phyloP scores from a whole-genome alignment of 2,329 filamentous ascomycete species.

The Rhynchosporium secalis region DNA sequence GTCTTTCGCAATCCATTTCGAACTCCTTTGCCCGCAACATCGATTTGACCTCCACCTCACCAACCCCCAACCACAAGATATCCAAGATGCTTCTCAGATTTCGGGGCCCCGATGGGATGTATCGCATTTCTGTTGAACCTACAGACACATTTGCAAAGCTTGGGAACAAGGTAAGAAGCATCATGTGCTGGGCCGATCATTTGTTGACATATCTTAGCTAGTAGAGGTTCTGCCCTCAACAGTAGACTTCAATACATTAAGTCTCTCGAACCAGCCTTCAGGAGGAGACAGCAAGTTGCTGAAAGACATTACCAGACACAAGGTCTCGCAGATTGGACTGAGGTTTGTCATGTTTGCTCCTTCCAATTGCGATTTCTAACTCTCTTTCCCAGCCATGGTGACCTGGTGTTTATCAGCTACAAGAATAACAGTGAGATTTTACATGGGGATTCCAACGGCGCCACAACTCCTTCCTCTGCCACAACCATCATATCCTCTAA shows the following conservation, averaged over 20 bases:
- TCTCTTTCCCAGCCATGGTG: conserved; percentile 67
- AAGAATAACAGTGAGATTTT: conserved; percentile 54
- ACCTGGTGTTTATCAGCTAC: conserved; percentile 87
- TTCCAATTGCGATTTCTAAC: not conserved
- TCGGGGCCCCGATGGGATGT: conserved; percentile 88
- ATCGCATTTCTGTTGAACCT: conserved; percentile 77
- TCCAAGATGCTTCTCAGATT: conserved; percentile 35
- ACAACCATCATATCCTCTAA: conserved; percentile 45
- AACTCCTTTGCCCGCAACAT: not conserved
- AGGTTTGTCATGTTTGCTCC: conserved; percentile 46
- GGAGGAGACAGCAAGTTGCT: conserved; percentile 59
- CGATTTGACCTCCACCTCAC: not conserved
- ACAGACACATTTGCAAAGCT: conserved; percentile 70
- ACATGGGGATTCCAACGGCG: conserved; percentile 45
- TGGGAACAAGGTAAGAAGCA: conserved; percentile 49
- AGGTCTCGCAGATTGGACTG: conserved; percentile 59
- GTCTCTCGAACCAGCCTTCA: conserved; percentile 61
- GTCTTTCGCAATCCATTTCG: not conserved
- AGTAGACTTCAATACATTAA: conserved; percentile 60
- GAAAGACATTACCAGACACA: conserved; percentile 56
- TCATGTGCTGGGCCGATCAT: not conserved
- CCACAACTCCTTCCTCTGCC: conserved; percentile 33
- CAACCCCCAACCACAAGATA: not conserved
- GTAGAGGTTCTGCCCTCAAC: conserved; percentile 59
- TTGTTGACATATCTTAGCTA: conserved; percentile 47